Base-by-base conservation (phyloP, 495 filamentous ascomycete genomes). In the Penicillium angulare region DNA sequence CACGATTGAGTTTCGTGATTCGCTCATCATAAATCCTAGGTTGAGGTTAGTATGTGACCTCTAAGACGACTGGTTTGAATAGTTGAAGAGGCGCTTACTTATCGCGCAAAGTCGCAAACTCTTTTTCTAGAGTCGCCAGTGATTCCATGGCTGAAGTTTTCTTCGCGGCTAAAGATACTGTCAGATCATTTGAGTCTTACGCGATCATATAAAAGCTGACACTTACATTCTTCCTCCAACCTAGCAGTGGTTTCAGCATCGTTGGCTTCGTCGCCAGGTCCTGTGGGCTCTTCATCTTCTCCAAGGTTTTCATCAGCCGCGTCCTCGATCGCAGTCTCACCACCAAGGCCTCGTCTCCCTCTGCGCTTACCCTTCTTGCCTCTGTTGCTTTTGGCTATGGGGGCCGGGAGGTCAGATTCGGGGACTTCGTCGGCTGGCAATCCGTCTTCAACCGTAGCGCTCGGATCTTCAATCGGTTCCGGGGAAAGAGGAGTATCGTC, bases 21-120 rank as follows among this genome's bases (percentile, higher is more conserved):
- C 87, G 82, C 62, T 97, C 92, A 54, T 95, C 87, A 64, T 88
- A 92, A 22, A 96, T 81, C 51, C 90, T 97, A 56, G 34, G 50
- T 35, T 38, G 12, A 32, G 9, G 17, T 41, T 24, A 47, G 49
- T 23, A 33, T 69, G 23, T 61, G 57, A 33, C 60, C 36, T 35
- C 7, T 16, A 40, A 4, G 6, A 31, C 2, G n/a, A n/a, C n/a
- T 15, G 20, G 27, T 0, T 18, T 4, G n/a, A 22, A 39, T 6
- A 32, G 42, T 18, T n/a, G n/a, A 34, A 21, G 24, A n/a, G 39
- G 16, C 7, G 29, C 85, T 72, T 70, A 96, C 92, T 87, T 90
- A 58, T 96, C 90, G 58, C 89, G 80, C 57, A 96, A 86, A 20
- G 83, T 81, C 50, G 85, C 82, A 68, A 96, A 97, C 54, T 90